Percentiles rank a stretch among this genome's conserved stretches.
phyloP scores from a whole-genome alignment of 441 rosid species.

The Gossypium lobatum region DNA sequence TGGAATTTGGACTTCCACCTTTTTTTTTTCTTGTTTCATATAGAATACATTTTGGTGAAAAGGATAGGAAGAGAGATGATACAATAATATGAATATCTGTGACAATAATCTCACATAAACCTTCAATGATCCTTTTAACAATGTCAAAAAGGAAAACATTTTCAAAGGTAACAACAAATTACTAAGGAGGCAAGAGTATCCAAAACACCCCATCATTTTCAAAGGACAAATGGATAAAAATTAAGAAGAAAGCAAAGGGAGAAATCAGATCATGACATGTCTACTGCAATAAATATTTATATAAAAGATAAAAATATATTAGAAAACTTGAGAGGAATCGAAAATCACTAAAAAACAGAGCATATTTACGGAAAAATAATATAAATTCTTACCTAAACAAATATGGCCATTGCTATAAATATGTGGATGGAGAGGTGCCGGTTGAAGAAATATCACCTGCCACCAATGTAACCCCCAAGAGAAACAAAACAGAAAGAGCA shows the following conservation, averaged over 20 bases:
- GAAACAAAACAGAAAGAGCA: neutral
- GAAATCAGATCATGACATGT: conserved; percentile 2
- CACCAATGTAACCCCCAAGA: neutral
- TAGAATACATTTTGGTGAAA: neutral
- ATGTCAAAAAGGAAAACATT: neutral
- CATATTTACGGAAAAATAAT: neutral
- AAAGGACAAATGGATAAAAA: neutral
- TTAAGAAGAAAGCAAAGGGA: neutral
- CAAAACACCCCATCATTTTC: neutral
- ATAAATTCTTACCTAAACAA: conserved; percentile 67
- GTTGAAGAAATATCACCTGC: conserved; percentile 89
- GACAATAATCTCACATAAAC: neutral
- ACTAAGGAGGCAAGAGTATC: neutral
- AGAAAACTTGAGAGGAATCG: neutral
- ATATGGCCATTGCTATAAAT: conserved; percentile 98
- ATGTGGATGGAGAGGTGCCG: conserved; percentile 96
- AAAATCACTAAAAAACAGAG: neutral
- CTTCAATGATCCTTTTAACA: neutral
- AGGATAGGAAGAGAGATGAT: conserved; percentile 1
- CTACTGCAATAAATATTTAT: neutral
- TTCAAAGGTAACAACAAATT: conserved; percentile 6
- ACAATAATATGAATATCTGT: neutral
- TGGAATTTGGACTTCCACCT: neutral
- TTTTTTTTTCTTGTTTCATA: neutral
- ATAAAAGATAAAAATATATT: neutral